Conservation (phyloP, 164 flowering plant genomes). For the Vitis riparia region DNA sequence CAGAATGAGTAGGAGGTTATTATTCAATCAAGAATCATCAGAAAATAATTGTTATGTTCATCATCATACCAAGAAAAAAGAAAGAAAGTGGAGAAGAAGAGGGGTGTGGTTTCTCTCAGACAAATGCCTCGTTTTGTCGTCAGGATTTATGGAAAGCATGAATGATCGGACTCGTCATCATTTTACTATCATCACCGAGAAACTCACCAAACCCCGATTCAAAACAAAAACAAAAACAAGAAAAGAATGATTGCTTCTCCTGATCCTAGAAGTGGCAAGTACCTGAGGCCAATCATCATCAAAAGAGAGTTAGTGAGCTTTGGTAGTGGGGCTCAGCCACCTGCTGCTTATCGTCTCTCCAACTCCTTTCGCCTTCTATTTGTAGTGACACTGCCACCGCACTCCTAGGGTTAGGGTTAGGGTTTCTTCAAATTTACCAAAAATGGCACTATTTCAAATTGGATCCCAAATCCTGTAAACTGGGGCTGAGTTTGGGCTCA, state of each 20-base stretch:
- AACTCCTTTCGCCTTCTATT: too few species aligned
- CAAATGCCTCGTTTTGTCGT: constrained; percentile 67
- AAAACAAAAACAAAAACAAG: constrained; percentile 1
- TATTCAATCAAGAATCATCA: constrained; percentile 9
- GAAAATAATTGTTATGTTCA: constrained; percentile 1
- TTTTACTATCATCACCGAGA: constrained; percentile 51
- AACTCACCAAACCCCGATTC: background rate
- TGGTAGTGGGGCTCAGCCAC: too few species aligned
- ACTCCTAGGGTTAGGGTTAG: too few species aligned
- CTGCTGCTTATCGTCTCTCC: too few species aligned
- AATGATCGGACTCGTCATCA: constrained; percentile 63
- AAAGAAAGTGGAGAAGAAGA: background rate
- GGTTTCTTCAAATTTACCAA: too few species aligned
- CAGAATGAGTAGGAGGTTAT: constrained; percentile 47
- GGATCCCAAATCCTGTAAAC: too few species aligned
- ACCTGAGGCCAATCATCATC: too few species aligned
- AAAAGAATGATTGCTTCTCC: background rate
- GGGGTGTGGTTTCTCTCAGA: constrained; percentile 39
- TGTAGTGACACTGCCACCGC: too few species aligned
- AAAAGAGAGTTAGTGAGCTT: too few species aligned
- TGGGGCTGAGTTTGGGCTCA: too few species aligned
- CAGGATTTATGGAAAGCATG: constrained; percentile 28
- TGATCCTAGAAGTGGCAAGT: too few species aligned
- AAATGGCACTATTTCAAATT: too few species aligned
- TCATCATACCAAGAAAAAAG: constrained; percentile 26